Evolutionary conservation across 345 rosid species (phyloP), one percentile per base, ranked within the genome.

Genomic region (Geranium rotundifolium): DNA sequence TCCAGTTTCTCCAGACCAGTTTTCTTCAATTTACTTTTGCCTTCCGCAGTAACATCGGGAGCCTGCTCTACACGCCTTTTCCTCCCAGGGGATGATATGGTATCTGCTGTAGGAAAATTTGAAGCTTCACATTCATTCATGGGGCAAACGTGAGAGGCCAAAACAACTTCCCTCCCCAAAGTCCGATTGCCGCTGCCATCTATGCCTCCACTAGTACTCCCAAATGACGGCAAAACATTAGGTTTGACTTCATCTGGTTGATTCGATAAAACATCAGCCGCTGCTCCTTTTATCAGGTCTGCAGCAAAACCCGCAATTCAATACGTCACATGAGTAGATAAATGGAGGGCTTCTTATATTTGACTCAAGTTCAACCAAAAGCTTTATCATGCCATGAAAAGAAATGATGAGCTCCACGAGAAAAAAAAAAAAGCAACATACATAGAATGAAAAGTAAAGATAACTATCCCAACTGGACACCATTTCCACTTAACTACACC

Each of bases 1-100:
- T 92, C 96, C 71, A 69, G 59, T 64, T 72, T 75, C 6, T 80
- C 82, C 41, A 18, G 52, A 64, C 65, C 20, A n/a, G 17, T 29
- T 63, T 41, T 56, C 55, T 29, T 57, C 58, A 58, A 55, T 61
- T 63, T 64, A 16, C 58, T 57, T 57, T 64, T 67, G 15, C 69
- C 71, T 61, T 76, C 75, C 30, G 69, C 76, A 30, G 66, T 79
- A 50, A 18, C 55, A 13, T 41, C 30, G 15, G 63, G 67, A 74
- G 59, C 65, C 7, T 66, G 54, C 60, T 66, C 67, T 34, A 65
- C 75, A n/a, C 29, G 57, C 23, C 56, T 63, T 70, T 59, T 61
- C n/a, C 67, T 15, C 12, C 41, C 41, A 34, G 10, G 7, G 41
- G 65, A 31, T 30, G 78, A 65, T 41, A 56, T 41, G 56, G 58